These are phyloP conservation scores for Diaporthe sp. DNA, from an alignment of 2,329 filamentous ascomycete species.

Conservation along the genomic window DNA sequence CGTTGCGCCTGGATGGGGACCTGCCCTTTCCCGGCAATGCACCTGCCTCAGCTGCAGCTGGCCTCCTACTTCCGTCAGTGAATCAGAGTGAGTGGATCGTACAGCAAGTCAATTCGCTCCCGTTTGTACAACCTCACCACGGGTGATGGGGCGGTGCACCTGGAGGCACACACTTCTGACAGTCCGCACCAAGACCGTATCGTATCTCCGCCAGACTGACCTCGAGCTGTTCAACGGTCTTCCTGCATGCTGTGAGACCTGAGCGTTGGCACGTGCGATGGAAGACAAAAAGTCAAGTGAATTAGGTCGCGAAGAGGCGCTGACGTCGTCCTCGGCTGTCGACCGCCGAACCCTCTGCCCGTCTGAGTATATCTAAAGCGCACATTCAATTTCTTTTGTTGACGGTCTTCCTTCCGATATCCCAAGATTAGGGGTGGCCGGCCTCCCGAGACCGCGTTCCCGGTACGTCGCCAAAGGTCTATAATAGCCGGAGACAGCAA, in stretches of 20 bases:
- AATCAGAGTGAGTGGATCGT: neutral
- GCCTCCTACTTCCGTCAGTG: neutral
- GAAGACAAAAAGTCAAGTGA: constrained; percentile 18
- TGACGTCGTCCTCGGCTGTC: constrained; percentile 15
- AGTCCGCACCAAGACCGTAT: constrained; percentile 5
- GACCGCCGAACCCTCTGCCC: neutral
- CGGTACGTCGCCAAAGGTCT: constrained; percentile 27
- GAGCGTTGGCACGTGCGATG: constrained; percentile 26
- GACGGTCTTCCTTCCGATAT: constrained; percentile 29
- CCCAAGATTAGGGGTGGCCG: constrained; percentile 34
- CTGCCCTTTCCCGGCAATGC: constrained; percentile 1
- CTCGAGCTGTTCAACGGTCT: constrained; percentile 19
- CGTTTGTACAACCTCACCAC: constrained; percentile 27
- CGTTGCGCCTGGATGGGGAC: neutral
- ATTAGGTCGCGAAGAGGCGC: constrained; percentile 27
- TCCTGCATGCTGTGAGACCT: constrained; percentile 34
- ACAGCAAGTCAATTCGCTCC: neutral
- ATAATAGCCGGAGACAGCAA: constrained; percentile 32
- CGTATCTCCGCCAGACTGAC: constrained; percentile 15
- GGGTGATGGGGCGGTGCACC: constrained; percentile 21
- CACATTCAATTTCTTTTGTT: constrained; percentile 8
- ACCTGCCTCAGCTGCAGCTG: constrained; percentile 11
- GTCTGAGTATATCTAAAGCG: constrained; percentile 36
- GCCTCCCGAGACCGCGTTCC: constrained; percentile 23
- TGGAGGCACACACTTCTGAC: constrained; percentile 17